A percentile compares a stretch with the other conserved stretches of the same genome.
phyloP scores from a whole-genome alignment of 2,329 filamentous ascomycete species.

The Aspergillus melleus region DNA sequence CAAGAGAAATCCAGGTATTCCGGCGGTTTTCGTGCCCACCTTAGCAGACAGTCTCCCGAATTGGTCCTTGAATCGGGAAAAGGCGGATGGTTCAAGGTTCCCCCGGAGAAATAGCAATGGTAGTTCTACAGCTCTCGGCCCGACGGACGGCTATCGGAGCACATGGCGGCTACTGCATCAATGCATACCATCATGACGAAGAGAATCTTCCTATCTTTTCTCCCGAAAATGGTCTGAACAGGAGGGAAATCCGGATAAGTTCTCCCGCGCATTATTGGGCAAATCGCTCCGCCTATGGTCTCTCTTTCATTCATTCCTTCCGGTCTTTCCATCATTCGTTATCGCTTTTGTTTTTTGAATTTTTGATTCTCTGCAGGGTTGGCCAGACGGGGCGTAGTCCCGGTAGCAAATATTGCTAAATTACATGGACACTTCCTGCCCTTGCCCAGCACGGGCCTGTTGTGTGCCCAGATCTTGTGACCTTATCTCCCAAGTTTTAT shows the following conservation, averaged over 20 bases:
- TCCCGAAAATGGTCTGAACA: neutral
- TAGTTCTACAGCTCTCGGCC: slow-evolving; percentile 23
- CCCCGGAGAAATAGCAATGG: slow-evolving; percentile 20
- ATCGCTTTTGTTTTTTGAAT: slow-evolving; percentile 14
- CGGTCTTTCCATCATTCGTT: neutral
- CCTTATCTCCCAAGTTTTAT: neutral
- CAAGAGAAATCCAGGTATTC: slow-evolving; percentile 8
- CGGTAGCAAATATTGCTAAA: slow-evolving; percentile 27
- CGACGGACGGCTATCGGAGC: slow-evolving; percentile 23
- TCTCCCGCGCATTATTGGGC: slow-evolving; percentile 13
- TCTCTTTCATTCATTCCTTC: neutral
- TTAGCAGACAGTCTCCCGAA: slow-evolving; percentile 13
- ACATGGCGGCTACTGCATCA: neutral
- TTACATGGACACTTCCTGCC: slow-evolving; percentile 30
- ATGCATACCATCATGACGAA: neutral
- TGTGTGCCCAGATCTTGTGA: slow-evolving; percentile 7
- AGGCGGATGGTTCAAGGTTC: slow-evolving; percentile 28
- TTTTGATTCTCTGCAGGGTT: slow-evolving; percentile 15
- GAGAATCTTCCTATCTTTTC: neutral
- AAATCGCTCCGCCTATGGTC: neutral
- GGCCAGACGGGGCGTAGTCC: slow-evolving; percentile 12
- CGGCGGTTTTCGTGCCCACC: slow-evolving; percentile 26
- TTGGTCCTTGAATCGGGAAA: slow-evolving; percentile 30
- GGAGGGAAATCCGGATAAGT: neutral
- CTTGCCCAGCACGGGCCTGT: slow-evolving; percentile 25